Conservation (phyloP, 106 monocot species). For the Allium cepa region DNA sequence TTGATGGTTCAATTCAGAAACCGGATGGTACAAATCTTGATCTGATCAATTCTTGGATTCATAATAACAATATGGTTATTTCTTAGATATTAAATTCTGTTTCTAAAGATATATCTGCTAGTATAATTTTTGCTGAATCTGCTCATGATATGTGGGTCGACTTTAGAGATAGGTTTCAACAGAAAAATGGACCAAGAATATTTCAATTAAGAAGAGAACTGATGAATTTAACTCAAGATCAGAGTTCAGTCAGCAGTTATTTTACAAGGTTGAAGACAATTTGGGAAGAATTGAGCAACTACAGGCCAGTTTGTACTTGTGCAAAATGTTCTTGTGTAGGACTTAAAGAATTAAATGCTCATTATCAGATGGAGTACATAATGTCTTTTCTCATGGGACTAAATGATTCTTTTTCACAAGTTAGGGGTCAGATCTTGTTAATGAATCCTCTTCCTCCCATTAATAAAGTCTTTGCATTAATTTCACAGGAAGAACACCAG, state of each 20-base stretch:
- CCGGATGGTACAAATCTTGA: background rate
- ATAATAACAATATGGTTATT: background rate
- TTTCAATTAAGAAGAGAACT: background rate
- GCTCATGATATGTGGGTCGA: background rate
- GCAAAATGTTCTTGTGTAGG: background rate
- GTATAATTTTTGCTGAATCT: background rate
- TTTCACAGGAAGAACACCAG: background rate
- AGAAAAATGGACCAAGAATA: background rate
- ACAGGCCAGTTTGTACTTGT: background rate
- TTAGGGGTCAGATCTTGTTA: background rate
- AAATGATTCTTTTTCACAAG: background rate
- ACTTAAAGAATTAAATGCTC: background rate
- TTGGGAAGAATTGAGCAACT: background rate
- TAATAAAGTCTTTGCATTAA: background rate
- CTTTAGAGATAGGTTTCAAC: slow-evolving; percentile 2
- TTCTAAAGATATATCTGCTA: background rate
- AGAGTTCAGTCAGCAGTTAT: background rate
- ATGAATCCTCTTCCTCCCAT: background rate
- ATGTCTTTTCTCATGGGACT: background rate
- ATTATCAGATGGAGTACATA: background rate
- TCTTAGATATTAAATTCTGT: slow-evolving; percentile 3
- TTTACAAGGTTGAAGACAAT: background rate
- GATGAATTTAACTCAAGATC: background rate
- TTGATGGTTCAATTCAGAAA: background rate
- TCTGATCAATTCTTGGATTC: background rate